Base-by-base conservation (phyloP, 2,329 filamentous ascomycete species). In the Epichloe elymi region DNA sequence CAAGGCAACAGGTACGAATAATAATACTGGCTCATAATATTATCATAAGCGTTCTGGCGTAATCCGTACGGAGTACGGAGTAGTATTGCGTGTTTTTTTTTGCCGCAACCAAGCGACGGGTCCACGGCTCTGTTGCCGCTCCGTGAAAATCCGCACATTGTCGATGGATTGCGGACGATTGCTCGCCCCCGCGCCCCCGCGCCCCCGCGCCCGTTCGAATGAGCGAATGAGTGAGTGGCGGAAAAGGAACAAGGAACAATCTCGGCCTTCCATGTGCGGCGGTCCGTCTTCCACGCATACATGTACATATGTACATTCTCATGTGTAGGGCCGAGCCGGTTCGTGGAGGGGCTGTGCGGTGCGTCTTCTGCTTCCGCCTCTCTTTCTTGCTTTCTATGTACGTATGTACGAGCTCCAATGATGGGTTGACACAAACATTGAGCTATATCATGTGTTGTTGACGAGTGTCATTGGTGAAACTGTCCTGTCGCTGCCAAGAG, bases 231-330 rank as follows among this genome's bases (percentile, higher is more conserved):
- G n/a, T 26, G 23, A 26, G 23, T 41, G 39, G 40, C 40, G 40
- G 45, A 43, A 15, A 14, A n/a, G 45, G 20, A 15, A 41, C 43
- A 55, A 41, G 42, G 49, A 55, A 53, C 46, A 50, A 39, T 50
- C 51, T 54, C 52, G 51, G 57, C 54, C 53, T 59, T 55, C 54
- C 53, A 57, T 56, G 54, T 55, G 52, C 58, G 56, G 55, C 59
- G 55, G 55, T 52, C 56, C 57, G 54, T 61, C 59, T 55, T 56
- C 56, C 55, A 53, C 56, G 54, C 59, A 57, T 55, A 48, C 33
- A 5, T 23, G 5, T 5, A 50, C 8, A 7, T 26, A 26, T 7
- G 10, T 30, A 10, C 26, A 30, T 30, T 45, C 26, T 36, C 48
- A 50, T 50, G 19, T 39, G 36, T 50, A 58, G 54, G 53, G 54